Conservation (phyloP, 2,329 filamentous ascomycete species). For the Colletotrichum truncatum region DNA sequence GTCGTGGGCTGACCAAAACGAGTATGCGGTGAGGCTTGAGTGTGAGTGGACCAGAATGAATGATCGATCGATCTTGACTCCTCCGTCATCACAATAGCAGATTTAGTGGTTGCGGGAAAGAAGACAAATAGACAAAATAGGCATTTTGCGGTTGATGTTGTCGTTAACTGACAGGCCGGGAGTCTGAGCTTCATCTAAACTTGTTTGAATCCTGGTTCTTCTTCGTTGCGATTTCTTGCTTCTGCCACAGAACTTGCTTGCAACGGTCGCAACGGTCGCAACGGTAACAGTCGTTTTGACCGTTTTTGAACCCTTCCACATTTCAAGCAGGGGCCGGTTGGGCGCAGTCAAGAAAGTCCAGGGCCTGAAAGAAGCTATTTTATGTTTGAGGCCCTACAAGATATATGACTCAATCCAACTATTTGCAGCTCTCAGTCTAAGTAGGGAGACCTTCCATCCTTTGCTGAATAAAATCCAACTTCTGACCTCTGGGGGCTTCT, state of each 20-base stretch:
- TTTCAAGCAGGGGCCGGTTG: background rate
- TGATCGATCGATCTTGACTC: slow-evolving; percentile 23
- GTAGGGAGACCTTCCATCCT: background rate
- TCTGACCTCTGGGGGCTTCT: background rate
- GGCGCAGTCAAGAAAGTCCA: background rate
- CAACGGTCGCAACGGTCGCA: slow-evolving; percentile 1
- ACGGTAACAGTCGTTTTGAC: background rate
- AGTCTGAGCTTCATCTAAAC: background rate
- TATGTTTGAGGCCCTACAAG: background rate
- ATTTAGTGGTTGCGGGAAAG: background rate
- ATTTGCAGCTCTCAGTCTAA: background rate
- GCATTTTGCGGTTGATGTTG: background rate
- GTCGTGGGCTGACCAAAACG: slow-evolving; percentile 26
- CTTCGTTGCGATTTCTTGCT: background rate
- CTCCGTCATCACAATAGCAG: no score
- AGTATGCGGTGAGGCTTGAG: slow-evolving; percentile 3
- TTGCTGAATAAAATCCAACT: background rate
- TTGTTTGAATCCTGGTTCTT: background rate
- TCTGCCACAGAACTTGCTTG: background rate
- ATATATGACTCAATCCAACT: background rate
- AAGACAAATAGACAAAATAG: background rate
- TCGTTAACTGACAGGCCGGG: background rate
- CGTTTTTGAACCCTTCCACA: background rate
- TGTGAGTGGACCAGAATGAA: slow-evolving; percentile 14
- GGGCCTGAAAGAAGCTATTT: background rate